Conservation (phyloP, 176 grass and related monocot species). For the Triticum dicoccoides region DNA sequence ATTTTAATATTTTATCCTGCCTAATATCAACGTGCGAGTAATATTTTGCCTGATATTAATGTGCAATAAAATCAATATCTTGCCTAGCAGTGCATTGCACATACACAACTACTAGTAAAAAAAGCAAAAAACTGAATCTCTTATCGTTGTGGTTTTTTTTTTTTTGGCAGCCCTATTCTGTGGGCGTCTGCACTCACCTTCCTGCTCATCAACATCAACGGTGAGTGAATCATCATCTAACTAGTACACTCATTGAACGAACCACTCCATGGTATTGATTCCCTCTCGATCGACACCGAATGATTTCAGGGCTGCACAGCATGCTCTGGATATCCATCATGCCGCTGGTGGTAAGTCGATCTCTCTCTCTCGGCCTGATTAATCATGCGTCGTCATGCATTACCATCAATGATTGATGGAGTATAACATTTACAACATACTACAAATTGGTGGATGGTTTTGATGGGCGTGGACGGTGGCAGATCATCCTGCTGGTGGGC, state of each 20-base stretch:
- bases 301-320: conserved; percentile 61
- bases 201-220: conserved; percentile 78
- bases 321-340: conserved; percentile 86
- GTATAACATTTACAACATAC: too few relatives aligned
- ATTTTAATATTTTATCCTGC: too few relatives aligned
- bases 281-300: not conserved
- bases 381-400: too few relatives aligned
- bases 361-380: too few relatives aligned
- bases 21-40: too few relatives aligned
- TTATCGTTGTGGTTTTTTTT: not conserved
- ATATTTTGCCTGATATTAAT: too few relatives aligned
- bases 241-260: not conserved
- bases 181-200: conserved; percentile 82
- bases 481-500: conserved; percentile 83
- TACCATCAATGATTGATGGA: too few relatives aligned
- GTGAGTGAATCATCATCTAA: conserved; percentile 32
- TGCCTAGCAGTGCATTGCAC: too few relatives aligned
- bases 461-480: not conserved
- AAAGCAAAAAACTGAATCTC: too few relatives aligned
- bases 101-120: too few relatives aligned
- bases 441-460: not conserved
- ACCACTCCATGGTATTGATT: not conserved
- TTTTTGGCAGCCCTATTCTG: conserved; percentile 45
- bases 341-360: conserved; percentile 60
- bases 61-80: too few relatives aligned